A percentile compares a stretch with the other conserved stretches of the same genome.
These are phyloP conservation scores for Mucor saturninus DNA, from an alignment of 371 early-diverging fungal species.

Conservation along the genomic window DNA sequence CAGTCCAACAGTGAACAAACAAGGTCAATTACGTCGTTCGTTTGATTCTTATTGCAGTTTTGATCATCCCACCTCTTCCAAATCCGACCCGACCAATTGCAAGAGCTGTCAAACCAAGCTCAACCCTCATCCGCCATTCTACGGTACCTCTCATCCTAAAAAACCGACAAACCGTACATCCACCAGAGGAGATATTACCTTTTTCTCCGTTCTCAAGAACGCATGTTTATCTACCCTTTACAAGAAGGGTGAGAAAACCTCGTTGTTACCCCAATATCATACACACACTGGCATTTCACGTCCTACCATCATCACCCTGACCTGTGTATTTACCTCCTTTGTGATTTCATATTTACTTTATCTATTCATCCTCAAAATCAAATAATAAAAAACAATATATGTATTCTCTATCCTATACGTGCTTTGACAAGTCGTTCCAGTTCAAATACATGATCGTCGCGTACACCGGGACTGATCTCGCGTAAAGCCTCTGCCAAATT, in stretches of 20 bases:
- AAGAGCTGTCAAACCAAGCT: conserved; percentile 11
- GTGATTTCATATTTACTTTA: conserved; percentile 18
- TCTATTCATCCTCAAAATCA: conserved; percentile 1
- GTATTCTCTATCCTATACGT: conserved; percentile 24
- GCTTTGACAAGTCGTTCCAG: conserved; percentile 61
- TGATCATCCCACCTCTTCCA: conserved; percentile 33
- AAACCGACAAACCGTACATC: neutral
- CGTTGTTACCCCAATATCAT: neutral
- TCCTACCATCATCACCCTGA: conserved; percentile 2
- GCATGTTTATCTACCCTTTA: neutral
- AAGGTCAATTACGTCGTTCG: conserved; percentile 10
- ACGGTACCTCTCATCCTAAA: neutral
- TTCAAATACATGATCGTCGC: conserved; percentile 68
- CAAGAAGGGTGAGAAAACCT: neutral
- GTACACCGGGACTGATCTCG: conserved; percentile 58
- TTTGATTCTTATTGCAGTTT: conserved; percentile 32
- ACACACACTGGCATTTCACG: neutral
- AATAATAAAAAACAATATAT: neutral
- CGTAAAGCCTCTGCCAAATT: conserved; percentile 73
- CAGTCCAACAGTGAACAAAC: neutral
- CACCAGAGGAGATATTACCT: neutral
- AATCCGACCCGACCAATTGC: conserved; percentile 29
- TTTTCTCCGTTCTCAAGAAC: neutral
- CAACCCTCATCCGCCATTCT: neutral
- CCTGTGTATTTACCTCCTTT: conserved; percentile 14